Conservation (phyloP, 129 eudicot genomes). For the Erigeron canadensis region DNA sequence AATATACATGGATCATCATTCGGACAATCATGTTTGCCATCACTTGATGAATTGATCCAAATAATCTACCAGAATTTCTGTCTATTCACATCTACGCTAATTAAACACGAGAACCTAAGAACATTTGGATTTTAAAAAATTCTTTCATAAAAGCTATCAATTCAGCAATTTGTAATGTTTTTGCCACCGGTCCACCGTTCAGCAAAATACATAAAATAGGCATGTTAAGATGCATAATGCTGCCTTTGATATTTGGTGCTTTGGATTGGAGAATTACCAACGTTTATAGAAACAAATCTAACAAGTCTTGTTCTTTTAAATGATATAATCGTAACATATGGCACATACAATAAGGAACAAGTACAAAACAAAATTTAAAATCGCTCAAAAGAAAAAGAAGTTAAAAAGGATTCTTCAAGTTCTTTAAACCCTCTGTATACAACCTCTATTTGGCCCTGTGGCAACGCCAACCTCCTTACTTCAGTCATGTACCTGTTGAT, state of each 20-base stretch:
- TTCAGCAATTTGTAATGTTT: no score
- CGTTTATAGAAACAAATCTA: conserved; percentile 6
- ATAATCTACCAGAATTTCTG: no score
- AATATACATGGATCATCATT: no score
- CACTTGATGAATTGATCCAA: no score
- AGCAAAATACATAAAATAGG: background rate
- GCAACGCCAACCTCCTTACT: conserved; percentile 82
- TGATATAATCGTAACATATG: conserved; percentile 10
- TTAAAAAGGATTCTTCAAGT: conserved; percentile 85
- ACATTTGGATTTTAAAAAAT: no score
- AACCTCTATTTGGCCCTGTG: conserved; percentile 69
- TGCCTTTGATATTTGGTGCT: background rate
- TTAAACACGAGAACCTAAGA: no score
- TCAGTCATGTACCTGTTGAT: conserved; percentile 80
- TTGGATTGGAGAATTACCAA: background rate
- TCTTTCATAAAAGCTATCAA: no score
- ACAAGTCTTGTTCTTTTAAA: conserved; percentile 16
- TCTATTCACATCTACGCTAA: no score
- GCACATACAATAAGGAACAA: conserved; percentile 25
- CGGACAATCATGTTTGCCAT: no score
- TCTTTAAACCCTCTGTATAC: conserved; percentile 82
- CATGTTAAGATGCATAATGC: background rate
- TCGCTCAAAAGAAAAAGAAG: conserved; percentile 61
- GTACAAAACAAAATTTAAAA: conserved; percentile 40
- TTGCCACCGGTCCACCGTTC: no score